phyloP scores from a whole-genome alignment of 331 rosid species.

The Acacia concinna region DNA sequence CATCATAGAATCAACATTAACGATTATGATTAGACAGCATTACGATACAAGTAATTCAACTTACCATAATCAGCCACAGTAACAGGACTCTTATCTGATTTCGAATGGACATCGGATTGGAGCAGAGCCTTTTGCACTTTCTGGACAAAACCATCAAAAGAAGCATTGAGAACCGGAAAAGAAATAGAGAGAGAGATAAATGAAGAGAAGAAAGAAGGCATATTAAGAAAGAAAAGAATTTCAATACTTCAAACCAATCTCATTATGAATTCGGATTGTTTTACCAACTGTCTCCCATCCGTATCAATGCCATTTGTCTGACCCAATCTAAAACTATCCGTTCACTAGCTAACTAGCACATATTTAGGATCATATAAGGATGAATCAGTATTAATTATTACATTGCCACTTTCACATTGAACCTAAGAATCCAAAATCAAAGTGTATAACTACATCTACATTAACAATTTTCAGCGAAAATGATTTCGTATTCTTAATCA shows the following conservation, averaged over 20 bases:
- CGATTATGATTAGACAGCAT: not conserved
- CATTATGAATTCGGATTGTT: not conserved
- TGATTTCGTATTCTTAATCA: no score
- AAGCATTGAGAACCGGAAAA: not conserved
- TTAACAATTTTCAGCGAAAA: not conserved
- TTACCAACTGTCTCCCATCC: not conserved
- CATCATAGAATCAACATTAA: not conserved
- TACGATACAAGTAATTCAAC: constrained; percentile 16
- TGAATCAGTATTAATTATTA: constrained; percentile 6
- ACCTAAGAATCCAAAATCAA: not conserved
- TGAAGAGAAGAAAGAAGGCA: not conserved
- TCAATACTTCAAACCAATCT: not conserved
- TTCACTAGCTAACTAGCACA: not conserved
- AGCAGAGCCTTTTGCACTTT: constrained; percentile 80
- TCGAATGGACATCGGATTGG: constrained; percentile 85
- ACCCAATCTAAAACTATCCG: not conserved
- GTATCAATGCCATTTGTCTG: not conserved
- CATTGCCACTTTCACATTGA: not conserved
- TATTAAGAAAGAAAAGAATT: not conserved
- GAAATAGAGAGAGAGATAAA: not conserved
- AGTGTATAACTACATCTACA: not conserved
- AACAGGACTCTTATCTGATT: constrained; percentile 90
- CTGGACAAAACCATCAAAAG: constrained; percentile 43
- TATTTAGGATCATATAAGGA: not conserved
- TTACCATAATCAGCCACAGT: constrained; percentile 94